Base-by-base conservation (phyloP, 2,329 filamentous ascomycete genomes). In the Exophiala sp. region DNA sequence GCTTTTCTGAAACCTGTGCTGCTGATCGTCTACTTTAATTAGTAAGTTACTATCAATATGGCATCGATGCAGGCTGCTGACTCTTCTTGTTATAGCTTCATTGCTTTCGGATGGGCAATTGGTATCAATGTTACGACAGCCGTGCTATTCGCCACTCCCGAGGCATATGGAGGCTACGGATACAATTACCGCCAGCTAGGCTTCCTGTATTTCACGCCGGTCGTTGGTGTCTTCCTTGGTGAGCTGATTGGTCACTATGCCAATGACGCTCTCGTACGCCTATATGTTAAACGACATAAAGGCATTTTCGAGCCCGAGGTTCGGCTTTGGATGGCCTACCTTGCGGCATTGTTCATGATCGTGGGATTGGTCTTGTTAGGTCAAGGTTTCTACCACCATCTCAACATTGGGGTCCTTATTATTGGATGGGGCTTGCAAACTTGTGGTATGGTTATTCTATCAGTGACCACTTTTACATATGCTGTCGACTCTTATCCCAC, bases 271-370 rank as follows among this genome's bases (percentile, higher is more conserved):
- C 61, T 81, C 3, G 75, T 75, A 5, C 67, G 63, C 8, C 64
- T 69, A 16, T 78, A 77, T 57, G 74, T 78, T 18, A 63, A 66
- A 4, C 64, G 66, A 1, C 74, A 82, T 65, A 63, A 72, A 3
- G 78, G 78, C n/a, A 71, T 68, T 42, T 79, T 84, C 46, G 77
- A 81, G 57, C 79, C 81, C 35, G 80, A 84, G 66, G 75, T 72
- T 3, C 76, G 80, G 4, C 72, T 84, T 6, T 64, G 68, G 6
- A 73, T 75, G 21, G 72, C 76, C 49, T 77, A 73, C 59, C 52
- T 80, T 14, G 68, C 73, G 0, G 68, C 75, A 3, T 70, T 75
- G 0, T 71, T 81, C 60, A 78, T 81, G 66, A 58, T 78, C 2
- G 58, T 72, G 1, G 78, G 78, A 0, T 66, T 83, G 1, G 70